phyloP scores from a whole-genome alignment of 192 early-diverging fungal genomes.

The Coemansia reversa region DNA sequence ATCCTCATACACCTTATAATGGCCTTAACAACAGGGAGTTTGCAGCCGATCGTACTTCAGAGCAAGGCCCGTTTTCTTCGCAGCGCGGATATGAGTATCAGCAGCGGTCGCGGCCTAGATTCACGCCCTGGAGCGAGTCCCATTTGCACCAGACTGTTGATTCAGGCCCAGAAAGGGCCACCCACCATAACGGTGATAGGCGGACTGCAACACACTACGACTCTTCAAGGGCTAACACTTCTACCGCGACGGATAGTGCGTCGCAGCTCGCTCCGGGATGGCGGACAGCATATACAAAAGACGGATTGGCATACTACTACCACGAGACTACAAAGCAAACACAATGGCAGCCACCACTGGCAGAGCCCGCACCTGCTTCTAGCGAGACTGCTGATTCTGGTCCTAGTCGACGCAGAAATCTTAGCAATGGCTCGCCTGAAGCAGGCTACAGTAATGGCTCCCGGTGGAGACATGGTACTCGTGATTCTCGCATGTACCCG shows the following conservation, averaged over 20 bases:
- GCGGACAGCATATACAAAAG: conserved; percentile 39
- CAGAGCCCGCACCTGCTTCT: not conserved
- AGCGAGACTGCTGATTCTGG: not conserved
- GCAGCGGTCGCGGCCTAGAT: not conserved
- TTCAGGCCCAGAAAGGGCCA: too few relatives aligned
- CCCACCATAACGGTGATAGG: too few relatives aligned
- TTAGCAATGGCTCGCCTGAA: conserved; percentile 7
- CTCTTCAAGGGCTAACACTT: conserved; percentile 14
- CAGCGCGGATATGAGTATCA: not conserved
- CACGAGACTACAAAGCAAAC: conserved; percentile 51
- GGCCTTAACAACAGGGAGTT: too few relatives aligned
- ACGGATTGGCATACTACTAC: conserved; percentile 50
- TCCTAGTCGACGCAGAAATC: conserved; percentile 2
- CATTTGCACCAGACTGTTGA: too few relatives aligned
- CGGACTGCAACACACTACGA: too few relatives aligned
- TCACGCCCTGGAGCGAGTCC: too few relatives aligned
- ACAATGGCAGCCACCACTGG: conserved; percentile 47
- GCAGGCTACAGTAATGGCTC: too few relatives aligned
- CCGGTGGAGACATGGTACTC: too few relatives aligned
- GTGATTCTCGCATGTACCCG: not conserved
- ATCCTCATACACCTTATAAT: too few relatives aligned
- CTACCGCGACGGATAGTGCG: conserved; percentile 1
- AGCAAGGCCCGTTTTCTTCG: too few relatives aligned
- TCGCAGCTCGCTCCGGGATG: conserved; percentile 43
- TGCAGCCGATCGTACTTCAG: too few relatives aligned